These are phyloP conservation scores for Ophiosphaerella korrae DNA, from an alignment of 2,329 filamentous ascomycete genomes.

Conservation along the genomic window DNA sequence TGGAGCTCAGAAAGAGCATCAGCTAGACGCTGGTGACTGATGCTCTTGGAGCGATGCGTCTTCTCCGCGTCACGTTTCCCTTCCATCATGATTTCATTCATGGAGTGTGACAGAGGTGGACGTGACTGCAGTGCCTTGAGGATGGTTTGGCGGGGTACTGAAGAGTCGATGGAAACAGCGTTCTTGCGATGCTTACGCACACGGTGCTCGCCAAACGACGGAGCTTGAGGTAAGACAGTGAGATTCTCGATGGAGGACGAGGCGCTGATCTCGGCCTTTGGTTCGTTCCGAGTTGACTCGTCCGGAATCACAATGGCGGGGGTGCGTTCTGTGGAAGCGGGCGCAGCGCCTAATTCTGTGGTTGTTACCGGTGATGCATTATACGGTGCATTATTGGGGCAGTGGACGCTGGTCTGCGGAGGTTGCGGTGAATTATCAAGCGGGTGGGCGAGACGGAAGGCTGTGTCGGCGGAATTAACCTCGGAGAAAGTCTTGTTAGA, in stretches of 20 bases:
- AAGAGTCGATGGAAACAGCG: constrained; percentile 63
- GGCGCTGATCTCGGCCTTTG: constrained; percentile 29
- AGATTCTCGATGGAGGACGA: constrained; percentile 45
- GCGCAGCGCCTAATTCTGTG: constrained; percentile 33
- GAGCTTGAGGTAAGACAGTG: constrained; percentile 36
- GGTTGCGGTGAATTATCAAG: constrained; percentile 29
- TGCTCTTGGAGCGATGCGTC: constrained; percentile 34
- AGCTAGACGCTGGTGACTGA: constrained; percentile 63
- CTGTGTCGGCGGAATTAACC: constrained; percentile 38
- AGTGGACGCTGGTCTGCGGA: constrained; percentile 31
- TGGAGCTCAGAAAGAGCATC: constrained; percentile 61
- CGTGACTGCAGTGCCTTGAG: constrained; percentile 78
- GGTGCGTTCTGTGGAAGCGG: constrained; percentile 24
- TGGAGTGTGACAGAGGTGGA: constrained; percentile 60
- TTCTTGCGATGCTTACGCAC: constrained; percentile 46
- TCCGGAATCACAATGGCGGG: constrained; percentile 29
- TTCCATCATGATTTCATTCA: constrained; percentile 64
- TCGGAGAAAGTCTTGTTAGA: constrained; percentile 35
- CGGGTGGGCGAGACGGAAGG: constrained; percentile 32
- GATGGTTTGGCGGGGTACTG: constrained; percentile 76
- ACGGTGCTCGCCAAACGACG: constrained; percentile 46
- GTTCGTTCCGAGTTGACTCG: constrained; percentile 29
- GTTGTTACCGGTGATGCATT: constrained; percentile 39
- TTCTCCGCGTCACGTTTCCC: constrained; percentile 39
- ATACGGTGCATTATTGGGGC: constrained; percentile 23